Base-by-base conservation (phyloP, 495 filamentous ascomycete genomes). In the Tuber microsphaerosporum region DNA sequence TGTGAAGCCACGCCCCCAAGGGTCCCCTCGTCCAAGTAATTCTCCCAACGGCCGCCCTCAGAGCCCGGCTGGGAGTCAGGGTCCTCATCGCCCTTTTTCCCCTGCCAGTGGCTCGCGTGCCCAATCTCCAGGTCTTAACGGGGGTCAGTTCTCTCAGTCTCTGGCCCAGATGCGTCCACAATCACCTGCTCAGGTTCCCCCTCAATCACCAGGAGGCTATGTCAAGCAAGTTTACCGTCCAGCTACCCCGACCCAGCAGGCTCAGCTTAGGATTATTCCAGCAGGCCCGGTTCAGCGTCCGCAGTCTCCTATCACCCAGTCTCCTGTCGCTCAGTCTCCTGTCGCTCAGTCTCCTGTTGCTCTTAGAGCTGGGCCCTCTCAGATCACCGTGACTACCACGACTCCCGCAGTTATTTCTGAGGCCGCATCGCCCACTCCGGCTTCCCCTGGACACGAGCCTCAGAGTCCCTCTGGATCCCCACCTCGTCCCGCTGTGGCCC, bases 1-100 rank as follows among this genome's bases (percentile, higher is more conserved):
- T 71, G 90, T 98, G 79, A 97, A 97, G 86, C 93, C 95, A 74
- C 92, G 94, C 69, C 84, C 85, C 76, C 81, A 83, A 71, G 82
- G 84, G 75, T 82, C 85, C 19, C 83, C 84, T 12, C 83, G 84
- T 34, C 83, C 83, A 48, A 85, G 85, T 31, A 86, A 86, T 74
- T 86, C 88, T 73, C 85, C 68, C 7, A 76, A 75, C 37, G 43
- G 69, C 14, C 76, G 73, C 45, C 72, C 80, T 19, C 72, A 81
- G 46, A 79, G 76, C 68, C 80, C 80, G 19, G 72, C 70, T 4
- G 41, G 61, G 17, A 65, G 26, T 34, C 56, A 6, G 22, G 51
- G 71, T 16, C 51, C 75, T 39, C 71, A 74, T 34, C 76, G 76
- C 37, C 72, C 80, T 10, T 79, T 70, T 34, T 79, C 73, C 5